These are phyloP conservation scores for Sporothrix brunneoviolacea DNA, from an alignment of 2,329 filamentous ascomycete species.

Conservation along the genomic window DNA sequence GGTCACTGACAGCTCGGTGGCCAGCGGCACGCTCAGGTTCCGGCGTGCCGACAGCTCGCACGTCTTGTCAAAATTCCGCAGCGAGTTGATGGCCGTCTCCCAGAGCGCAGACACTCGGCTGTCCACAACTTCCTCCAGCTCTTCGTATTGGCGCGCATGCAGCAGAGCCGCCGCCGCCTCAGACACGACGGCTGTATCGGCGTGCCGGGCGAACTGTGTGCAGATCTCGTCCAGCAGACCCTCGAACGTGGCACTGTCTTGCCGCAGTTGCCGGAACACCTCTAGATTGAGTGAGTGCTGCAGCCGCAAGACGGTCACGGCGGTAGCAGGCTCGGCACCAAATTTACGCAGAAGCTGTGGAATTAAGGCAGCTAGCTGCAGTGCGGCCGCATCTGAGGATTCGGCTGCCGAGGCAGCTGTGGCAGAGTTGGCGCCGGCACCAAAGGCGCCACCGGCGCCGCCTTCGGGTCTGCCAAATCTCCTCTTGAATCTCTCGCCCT, in stretches of 20 bases:
- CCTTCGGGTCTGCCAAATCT: conserved; percentile 53
- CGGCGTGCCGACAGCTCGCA: conserved; percentile 67
- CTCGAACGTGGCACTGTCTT: conserved; percentile 74
- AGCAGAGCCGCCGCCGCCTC: conserved; percentile 79
- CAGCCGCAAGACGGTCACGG: conserved; percentile 75
- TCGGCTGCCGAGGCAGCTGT: conserved; percentile 36
- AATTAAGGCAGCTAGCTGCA: conserved; percentile 70
- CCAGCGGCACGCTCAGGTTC: conserved; percentile 56
- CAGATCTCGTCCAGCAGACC: conserved; percentile 84
- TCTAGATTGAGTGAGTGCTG: conserved; percentile 83
- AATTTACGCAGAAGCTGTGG: conserved; percentile 88
- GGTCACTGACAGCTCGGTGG: conserved; percentile 66
- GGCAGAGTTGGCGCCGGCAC: background rate
- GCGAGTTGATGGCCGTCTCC: conserved; percentile 71
- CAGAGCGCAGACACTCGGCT: conserved; percentile 74
- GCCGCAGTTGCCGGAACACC: conserved; percentile 79
- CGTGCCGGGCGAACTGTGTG: conserved; percentile 89
- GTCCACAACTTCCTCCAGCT: conserved; percentile 79
- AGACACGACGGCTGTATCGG: conserved; percentile 73
- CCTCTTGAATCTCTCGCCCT: conserved; percentile 55
- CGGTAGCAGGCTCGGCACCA: conserved; percentile 79
- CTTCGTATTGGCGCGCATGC: conserved; percentile 79
- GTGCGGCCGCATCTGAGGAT: conserved; percentile 69
- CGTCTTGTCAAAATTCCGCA: conserved; percentile 64
- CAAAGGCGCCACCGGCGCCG: background rate